phyloP scores from a whole-genome alignment of 192 early-diverging fungal species.

The Coemansia sp. region DNA sequence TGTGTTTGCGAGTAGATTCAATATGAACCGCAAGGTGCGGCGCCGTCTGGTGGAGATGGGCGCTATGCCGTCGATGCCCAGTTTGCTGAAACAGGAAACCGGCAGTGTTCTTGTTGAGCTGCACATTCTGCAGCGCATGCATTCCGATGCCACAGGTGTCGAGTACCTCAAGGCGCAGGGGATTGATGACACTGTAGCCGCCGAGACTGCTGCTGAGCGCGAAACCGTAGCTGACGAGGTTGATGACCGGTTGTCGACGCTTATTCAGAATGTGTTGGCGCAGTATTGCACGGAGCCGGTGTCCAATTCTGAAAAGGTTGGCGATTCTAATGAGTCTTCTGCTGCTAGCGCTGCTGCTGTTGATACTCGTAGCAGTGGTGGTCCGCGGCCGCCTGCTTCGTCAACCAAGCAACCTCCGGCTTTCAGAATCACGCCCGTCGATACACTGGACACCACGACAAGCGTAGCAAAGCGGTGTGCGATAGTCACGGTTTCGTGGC shows the following conservation, averaged over 20 bases:
- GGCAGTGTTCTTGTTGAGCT: constrained; percentile 65
- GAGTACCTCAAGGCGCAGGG: not conserved
- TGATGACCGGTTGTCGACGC: constrained; percentile 66
- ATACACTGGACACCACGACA: constrained; percentile 5
- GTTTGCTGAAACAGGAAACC: constrained; percentile 90
- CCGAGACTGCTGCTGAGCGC: constrained; percentile 41
- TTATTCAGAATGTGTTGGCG: constrained; percentile 26
- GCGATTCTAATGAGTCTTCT: not conserved
- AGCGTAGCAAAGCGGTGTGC: constrained; percentile 22
- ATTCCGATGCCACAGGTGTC: constrained; percentile 43
- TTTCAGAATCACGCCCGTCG: not conserved
- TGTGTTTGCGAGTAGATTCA: constrained; percentile 80
- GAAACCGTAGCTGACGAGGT: constrained; percentile 57
- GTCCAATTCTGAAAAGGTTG: not conserved
- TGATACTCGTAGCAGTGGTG: not conserved
- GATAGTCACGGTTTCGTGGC: constrained; percentile 31
- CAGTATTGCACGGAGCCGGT: constrained; percentile 27
- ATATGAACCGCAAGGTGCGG: constrained; percentile 73
- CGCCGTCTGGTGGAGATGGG: constrained; percentile 78
- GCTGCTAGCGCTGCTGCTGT: not conserved
- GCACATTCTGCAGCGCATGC: constrained; percentile 79
- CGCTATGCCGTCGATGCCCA: constrained; percentile 88
- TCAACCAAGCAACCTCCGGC: not conserved
- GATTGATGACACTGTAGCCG: not conserved
- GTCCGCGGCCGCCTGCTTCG: not conserved